These are phyloP conservation scores for Fusarium sp. DNA, from an alignment of 2,329 filamentous ascomycete species.

Conservation along the genomic window DNA sequence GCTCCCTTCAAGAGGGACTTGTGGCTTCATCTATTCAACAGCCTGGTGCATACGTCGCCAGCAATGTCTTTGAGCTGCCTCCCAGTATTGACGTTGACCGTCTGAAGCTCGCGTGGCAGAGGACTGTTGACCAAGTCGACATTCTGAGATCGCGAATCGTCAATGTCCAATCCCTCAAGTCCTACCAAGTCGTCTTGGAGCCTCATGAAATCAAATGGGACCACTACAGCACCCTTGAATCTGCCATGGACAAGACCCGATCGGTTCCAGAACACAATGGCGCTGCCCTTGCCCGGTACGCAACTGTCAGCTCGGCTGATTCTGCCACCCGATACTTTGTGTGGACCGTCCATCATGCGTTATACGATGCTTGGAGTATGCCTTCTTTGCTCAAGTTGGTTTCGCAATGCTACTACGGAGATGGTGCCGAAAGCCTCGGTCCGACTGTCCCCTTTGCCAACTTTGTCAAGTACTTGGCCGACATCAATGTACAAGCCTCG, in stretches of 20 bases:
- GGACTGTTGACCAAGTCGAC: constrained; percentile 22
- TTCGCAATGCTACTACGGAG: constrained; percentile 9
- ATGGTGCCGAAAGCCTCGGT: rapidly evolving
- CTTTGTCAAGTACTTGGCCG: constrained; percentile 28
- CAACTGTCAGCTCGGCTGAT: background rate
- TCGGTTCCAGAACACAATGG: constrained; percentile 28
- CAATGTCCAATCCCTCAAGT: constrained; percentile 23
- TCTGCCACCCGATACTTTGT: constrained; percentile 19
- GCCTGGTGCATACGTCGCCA: constrained; percentile 36
- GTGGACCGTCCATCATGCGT: constrained; percentile 35
- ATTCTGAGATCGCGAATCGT: constrained; percentile 44
- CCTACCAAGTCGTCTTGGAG: constrained; percentile 32
- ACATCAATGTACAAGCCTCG: constrained; percentile 8
- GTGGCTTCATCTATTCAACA: constrained; percentile 30
- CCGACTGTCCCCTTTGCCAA: constrained; percentile 16
- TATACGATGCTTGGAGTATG: constrained; percentile 43
- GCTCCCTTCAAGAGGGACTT: constrained; percentile 36
- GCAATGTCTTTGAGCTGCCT: constrained; percentile 34
- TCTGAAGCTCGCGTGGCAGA: constrained; percentile 41
- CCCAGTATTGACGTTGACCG: background rate
- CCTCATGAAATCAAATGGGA: constrained; percentile 27
- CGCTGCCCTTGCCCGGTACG: constrained; percentile 18
- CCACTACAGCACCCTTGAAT: background rate
- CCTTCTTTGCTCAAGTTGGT: constrained; percentile 24
- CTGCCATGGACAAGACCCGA: background rate